Conservation (phyloP, 768 basidiomycete genomes). For the Leccinum ochraceum region DNA sequence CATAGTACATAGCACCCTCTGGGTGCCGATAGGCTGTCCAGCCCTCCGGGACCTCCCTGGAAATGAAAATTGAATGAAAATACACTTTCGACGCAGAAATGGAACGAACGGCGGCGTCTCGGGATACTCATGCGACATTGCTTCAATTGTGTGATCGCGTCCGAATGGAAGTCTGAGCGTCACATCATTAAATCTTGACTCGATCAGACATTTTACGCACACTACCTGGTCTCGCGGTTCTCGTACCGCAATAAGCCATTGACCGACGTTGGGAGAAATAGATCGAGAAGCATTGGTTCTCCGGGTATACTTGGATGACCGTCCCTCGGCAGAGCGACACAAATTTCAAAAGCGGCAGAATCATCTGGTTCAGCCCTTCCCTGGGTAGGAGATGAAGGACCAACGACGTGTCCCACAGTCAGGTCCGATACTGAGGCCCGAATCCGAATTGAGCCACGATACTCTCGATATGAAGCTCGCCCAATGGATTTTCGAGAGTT, state of each 20-base stretch:
- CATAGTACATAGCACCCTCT: constrained; percentile 66
- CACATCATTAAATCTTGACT: background rate
- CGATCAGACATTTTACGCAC: background rate
- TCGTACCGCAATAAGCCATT: constrained; percentile 10
- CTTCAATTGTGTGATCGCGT: constrained; percentile 10
- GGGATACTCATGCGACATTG: constrained; percentile 19
- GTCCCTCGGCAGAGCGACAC: constrained; percentile 7
- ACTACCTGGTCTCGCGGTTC: constrained; percentile 9
- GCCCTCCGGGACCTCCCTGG: constrained; percentile 27
- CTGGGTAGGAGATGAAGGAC: background rate
- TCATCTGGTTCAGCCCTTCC: background rate
- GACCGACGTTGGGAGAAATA: constrained; percentile 16
- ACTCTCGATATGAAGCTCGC: constrained; percentile 24
- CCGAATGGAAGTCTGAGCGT: constrained; percentile 1
- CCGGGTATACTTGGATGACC: constrained; percentile 6
- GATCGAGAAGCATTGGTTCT: background rate
- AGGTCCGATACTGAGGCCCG: background rate
- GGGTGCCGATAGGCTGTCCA: constrained; percentile 57
- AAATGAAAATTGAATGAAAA: background rate
- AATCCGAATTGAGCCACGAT: background rate
- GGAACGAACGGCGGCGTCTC: constrained; percentile 17
- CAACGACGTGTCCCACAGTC: background rate
- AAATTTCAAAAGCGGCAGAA: background rate
- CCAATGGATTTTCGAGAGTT: constrained; percentile 14
- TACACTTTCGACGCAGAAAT: background rate